Evolutionary conservation across 1,284 basidiomycete genomes (phyloP).

Genomic region (Pseudozyma sp.): DNA sequence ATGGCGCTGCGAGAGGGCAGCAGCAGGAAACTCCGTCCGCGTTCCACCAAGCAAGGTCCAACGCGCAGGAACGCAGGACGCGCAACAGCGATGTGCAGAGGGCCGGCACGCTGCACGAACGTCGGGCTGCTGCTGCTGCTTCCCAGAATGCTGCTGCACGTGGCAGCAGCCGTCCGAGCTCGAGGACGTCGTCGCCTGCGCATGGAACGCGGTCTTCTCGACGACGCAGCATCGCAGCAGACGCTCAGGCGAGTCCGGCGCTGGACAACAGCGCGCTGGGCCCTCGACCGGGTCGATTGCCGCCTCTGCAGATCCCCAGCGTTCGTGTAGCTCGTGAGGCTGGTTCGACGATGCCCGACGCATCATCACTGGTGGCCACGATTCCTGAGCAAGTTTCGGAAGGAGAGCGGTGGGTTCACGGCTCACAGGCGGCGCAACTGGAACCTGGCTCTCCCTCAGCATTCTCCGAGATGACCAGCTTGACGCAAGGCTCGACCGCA

Average conservation of each 20-base stretch:
- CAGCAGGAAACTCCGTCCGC: conserved; percentile 3
- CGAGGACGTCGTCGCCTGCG: conserved; percentile 32
- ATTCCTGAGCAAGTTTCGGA: conserved; percentile 4
- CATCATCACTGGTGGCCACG: conserved; percentile 1
- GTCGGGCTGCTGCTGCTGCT: conserved; percentile 26
- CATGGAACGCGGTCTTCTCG: conserved; percentile 25
- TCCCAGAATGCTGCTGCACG: conserved; percentile 11
- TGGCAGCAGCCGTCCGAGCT: conserved; percentile 19
- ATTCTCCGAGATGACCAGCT: conserved; percentile 42
- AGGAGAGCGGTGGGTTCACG: conserved; percentile 1
- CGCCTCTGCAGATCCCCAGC: conserved; percentile 25
- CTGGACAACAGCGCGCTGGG: conserved; percentile 7
- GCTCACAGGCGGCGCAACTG: background rate
- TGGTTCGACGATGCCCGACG: conserved; percentile 8
- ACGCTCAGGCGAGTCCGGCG: conserved; percentile 7
- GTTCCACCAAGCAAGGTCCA: conserved; percentile 9
- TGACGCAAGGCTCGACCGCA: conserved; percentile 42
- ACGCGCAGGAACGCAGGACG: conserved; percentile 1
- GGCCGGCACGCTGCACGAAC: conserved; percentile 22
- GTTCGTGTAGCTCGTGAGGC: conserved; percentile 12
- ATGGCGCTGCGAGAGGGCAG: conserved; percentile 1
- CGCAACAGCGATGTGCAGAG: conserved; percentile 13
- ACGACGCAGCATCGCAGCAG: conserved; percentile 26
- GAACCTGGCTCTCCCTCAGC: conserved; percentile 47
- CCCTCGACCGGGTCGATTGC: conserved; percentile 21